Conservation (phyloP, 495 filamentous ascomycete species). For the Penicillium crystallinum region DNA sequence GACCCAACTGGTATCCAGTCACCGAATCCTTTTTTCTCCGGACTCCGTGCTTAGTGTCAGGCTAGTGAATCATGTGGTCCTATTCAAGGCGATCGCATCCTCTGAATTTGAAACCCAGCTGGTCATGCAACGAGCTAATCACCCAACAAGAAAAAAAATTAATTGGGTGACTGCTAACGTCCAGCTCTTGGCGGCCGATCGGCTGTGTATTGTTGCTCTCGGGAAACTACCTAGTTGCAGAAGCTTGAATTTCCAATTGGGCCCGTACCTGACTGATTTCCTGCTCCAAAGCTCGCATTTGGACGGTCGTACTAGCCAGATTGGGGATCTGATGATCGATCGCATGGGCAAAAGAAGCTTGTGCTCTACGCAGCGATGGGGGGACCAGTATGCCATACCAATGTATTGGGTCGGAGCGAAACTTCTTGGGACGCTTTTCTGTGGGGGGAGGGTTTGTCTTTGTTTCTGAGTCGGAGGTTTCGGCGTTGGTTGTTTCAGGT, state of each 20-base stretch:
- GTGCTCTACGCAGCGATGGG: conserved; percentile 53
- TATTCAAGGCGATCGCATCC: background rate
- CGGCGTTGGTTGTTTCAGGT: background rate
- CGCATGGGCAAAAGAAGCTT: conserved; percentile 43
- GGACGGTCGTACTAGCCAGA: conserved; percentile 51
- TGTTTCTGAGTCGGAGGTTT: background rate
- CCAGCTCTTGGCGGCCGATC: background rate
- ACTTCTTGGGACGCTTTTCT: conserved; percentile 18
- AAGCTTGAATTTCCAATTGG: conserved; percentile 13
- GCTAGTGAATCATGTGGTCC: background rate
- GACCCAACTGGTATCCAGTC: too few relatives aligned
- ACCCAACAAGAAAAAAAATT: background rate
- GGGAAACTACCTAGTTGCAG: background rate
- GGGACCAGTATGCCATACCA: conserved; percentile 70
- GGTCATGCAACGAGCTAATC: background rate
- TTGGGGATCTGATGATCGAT: conserved; percentile 30
- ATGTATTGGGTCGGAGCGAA: conserved; percentile 52
- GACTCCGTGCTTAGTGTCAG: background rate
- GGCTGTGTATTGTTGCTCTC: background rate
- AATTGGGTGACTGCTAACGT: background rate
- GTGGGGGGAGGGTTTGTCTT: too few relatives aligned
- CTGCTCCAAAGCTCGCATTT: conserved; percentile 63
- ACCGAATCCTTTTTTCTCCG: too few relatives aligned
- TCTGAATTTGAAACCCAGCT: background rate
- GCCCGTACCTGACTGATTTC: conserved; percentile 57